Evolutionary conservation across 768 basidiomycete species (phyloP).

Genomic region (Rhodotorula babjevae): DNA sequence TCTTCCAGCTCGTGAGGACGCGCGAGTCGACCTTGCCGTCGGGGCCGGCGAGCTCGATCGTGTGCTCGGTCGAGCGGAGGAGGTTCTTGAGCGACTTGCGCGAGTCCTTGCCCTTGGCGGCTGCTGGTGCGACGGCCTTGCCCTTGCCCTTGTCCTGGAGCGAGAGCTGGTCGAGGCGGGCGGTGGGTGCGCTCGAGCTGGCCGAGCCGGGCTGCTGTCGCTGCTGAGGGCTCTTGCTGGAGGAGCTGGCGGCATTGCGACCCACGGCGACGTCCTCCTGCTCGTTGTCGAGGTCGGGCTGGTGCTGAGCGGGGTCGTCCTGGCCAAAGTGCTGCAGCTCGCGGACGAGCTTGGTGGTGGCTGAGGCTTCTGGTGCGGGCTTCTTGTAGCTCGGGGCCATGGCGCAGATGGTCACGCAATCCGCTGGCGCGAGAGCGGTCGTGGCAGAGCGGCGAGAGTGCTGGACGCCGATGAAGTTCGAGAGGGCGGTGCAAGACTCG

Average conservation of each 20-base stretch:
- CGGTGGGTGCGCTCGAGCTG: background rate
- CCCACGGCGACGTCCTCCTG: conserved; percentile 16
- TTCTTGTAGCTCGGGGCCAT: background rate
- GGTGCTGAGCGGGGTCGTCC: background rate
- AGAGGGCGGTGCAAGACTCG: no score
- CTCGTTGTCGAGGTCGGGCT: conserved; percentile 17
- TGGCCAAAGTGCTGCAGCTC: conserved; percentile 29
- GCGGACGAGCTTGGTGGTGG: conserved; percentile 24
- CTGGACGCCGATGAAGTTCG: background rate
- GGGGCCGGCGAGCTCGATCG: conserved; percentile 4
- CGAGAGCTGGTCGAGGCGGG: conserved; percentile 1
- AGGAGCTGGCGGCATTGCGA: background rate
- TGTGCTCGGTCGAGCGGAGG: conserved; percentile 27
- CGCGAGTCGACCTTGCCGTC: conserved; percentile 10
- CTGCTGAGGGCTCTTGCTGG: background rate
- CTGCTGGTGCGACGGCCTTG: no score
- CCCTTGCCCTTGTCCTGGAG: background rate
- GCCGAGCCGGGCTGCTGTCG: background rate
- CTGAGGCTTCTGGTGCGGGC: background rate
- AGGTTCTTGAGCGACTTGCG: conserved; percentile 15
- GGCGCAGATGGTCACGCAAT: background rate
- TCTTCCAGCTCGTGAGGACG: conserved; percentile 78
- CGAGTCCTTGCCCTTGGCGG: background rate
- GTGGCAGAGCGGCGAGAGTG: background rate
- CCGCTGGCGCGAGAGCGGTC: background rate